Evolutionary conservation across 2,329 filamentous ascomycete genomes (phyloP), one percentile per base, ranked within the genome.

Genomic region (Didymella arachidicola): DNA sequence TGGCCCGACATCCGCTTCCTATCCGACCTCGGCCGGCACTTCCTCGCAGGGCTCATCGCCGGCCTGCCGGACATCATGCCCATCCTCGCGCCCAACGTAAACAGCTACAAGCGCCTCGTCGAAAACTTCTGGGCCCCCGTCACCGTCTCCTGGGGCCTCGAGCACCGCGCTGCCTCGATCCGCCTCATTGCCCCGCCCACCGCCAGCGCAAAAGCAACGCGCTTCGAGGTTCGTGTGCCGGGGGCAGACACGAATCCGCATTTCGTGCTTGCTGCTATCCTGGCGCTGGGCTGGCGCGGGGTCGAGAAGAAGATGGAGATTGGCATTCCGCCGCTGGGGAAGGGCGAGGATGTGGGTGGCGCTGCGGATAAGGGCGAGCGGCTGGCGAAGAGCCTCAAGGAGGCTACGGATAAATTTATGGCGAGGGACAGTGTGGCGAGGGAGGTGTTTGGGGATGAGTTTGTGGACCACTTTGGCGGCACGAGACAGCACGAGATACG

Each of bases 91-190:
- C 95, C 95, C 0, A 99, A 92, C 1, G 86, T 99, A 72, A 99
- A 99, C 83, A 96, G 92, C 61, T 99, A 99, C 83, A 99, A 99
- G 80, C 89, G 95, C 3, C 85, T 99, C 0, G 95, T 99, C 2
- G 95, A 99, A 81, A 98, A 98, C 80, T 98, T 97, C 79, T 99
- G 95, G 95, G 95, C 95, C 0, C 95, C 95, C 0, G 95, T 99
- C 6, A 97, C 94, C 0, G 95, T 98, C 0, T 97, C 92, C 0
- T 99, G 95, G 95, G 95, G 95, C 0, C 81, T 97, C 5, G 95
- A 98, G 78, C 94, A 99, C 76, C 91, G 95, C 61, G 93, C 93
- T 5, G 94, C 95, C 0, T 96, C 91, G 0, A 90, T 99, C 65
- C 87, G 95, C 18, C 79, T 99, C 32, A 97, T 99, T 66, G 87